Percentiles rank a stretch among this genome's conserved stretches.
Evolutionary conservation across 345 rosid species (phyloP).

Genomic region (Barbarea vulgaris): DNA sequence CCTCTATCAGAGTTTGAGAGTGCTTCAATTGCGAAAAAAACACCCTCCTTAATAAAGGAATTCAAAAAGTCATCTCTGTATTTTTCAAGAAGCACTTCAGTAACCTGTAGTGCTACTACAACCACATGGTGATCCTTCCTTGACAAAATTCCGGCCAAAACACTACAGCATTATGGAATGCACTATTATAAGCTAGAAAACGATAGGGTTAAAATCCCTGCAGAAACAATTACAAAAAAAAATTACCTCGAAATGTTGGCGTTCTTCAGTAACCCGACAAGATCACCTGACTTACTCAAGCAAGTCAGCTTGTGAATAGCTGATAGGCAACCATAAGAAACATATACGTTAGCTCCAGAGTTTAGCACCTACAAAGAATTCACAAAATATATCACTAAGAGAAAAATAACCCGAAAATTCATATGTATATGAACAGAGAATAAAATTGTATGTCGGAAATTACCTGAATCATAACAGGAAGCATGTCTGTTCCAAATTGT

Average conservation of each 20-base stretch:
- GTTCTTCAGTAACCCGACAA: conserved; percentile 60
- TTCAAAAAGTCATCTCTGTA: conserved; percentile 58
- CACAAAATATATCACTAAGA: conserved; percentile 23
- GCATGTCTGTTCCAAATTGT: conserved; percentile 61
- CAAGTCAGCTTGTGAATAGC: conserved; percentile 67
- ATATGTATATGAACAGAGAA: conserved; percentile 15
- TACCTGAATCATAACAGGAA: conserved; percentile 85
- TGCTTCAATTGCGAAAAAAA: conserved; percentile 72
- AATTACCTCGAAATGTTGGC: conserved; percentile 76
- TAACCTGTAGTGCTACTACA: conserved; percentile 67
- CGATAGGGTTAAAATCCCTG: conserved; percentile 28
- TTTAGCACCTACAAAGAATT: conserved; percentile 65
- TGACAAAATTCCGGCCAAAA: conserved; percentile 82
- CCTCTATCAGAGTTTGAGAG: conserved; percentile 61
- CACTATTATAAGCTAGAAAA: conserved; percentile 30
- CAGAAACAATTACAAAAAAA: conserved; percentile 5
- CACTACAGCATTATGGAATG: conserved; percentile 54
- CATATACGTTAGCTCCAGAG: conserved; percentile 77
- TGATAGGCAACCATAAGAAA: conserved; percentile 82
- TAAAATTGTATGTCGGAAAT: conserved; percentile 19
- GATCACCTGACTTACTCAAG: conserved; percentile 68
- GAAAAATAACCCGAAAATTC: conserved; percentile 21
- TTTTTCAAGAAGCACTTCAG: conserved; percentile 74
- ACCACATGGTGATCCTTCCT: conserved; percentile 84
- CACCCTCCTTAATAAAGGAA: conserved; percentile 87